Percentiles rank a stretch among this genome's conserved stretches.
phyloP scores from a whole-genome alignment of 1,284 basidiomycete species.

The Sporisorium exsertum region DNA sequence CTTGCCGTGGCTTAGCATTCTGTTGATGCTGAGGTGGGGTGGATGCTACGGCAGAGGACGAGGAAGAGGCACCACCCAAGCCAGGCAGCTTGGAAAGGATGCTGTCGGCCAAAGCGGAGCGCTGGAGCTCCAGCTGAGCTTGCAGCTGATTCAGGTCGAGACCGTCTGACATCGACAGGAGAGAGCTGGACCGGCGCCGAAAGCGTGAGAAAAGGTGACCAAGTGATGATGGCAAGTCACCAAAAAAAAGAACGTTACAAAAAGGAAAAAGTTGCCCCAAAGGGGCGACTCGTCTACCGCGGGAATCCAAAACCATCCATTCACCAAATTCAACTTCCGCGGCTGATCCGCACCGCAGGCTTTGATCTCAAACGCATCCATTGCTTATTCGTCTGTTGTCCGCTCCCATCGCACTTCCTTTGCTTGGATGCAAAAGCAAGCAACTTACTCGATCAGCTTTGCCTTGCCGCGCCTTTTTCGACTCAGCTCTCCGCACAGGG shows the following conservation, averaged over 20 bases:
- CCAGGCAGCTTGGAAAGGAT: slow-evolving; percentile 57
- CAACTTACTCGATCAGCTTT: not conserved
- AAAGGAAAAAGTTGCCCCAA: not conserved
- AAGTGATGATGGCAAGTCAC: not conserved
- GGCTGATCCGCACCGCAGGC: slow-evolving; percentile 11
- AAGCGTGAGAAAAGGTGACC: slow-evolving; percentile 1
- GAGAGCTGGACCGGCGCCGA: not conserved
- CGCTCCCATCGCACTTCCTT: not conserved
- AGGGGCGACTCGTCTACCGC: not conserved
- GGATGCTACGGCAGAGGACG: slow-evolving; percentile 7
- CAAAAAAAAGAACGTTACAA: not conserved
- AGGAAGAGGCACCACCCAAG: slow-evolving; percentile 9
- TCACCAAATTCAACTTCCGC: slow-evolving; percentile 7
- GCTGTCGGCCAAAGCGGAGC: slow-evolving; percentile 57
- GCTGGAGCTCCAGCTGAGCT: slow-evolving; percentile 61
- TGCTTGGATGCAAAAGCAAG: not conserved
- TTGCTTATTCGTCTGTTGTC: not conserved
- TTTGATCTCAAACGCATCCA: not conserved
- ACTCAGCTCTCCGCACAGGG: not conserved
- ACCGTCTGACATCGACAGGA: slow-evolving; percentile 17
- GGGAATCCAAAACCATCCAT: not conserved
- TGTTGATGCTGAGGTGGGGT: slow-evolving; percentile 1
- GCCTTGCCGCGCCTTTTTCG: not conserved
- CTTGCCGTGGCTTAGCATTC: slow-evolving; percentile 35
- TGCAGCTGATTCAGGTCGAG: slow-evolving; percentile 60